Percentiles rank a stretch among this genome's conserved stretches.
phyloP scores from a whole-genome alignment of 352 stramenopile genomes.

The Pythium pectinolyticum region DNA sequence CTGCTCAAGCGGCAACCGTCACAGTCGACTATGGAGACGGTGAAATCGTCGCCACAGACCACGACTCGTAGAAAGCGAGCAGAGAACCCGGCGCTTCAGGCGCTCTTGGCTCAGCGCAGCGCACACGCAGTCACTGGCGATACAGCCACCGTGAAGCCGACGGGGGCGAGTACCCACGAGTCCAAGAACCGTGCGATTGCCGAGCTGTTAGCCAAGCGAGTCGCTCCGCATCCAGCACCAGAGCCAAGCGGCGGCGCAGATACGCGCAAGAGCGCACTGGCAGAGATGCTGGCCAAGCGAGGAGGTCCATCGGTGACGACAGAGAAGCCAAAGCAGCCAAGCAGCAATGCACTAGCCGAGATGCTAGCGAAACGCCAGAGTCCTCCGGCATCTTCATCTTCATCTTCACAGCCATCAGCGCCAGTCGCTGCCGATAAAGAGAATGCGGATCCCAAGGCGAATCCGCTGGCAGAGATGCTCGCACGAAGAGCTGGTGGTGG shows the following conservation, averaged over 20 bases:
- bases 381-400: neutral
- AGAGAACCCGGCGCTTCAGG: constrained; percentile 22
- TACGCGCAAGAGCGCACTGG: constrained; percentile 24
- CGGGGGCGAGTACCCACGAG: constrained; percentile 5
- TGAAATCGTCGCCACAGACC: neutral
- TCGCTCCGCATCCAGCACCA: constrained; percentile 3
- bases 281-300: constrained; percentile 31
- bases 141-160: neutral
- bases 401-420: neutral
- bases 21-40: neutral
- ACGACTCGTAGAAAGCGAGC: constrained; percentile 9
- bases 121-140: neutral
- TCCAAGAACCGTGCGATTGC: constrained; percentile 15
- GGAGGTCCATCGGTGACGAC: constrained; percentile 3
- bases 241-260: neutral
- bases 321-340: constrained; percentile 11
- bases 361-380: constrained; percentile 15
- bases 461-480: constrained; percentile 37
- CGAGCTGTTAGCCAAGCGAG: constrained; percentile 20
- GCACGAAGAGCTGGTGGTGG: constrained; percentile 30
- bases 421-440: constrained; percentile 8
- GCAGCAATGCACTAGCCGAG: constrained; percentile 7
- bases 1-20: constrained; percentile 21
- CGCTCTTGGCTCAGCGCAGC: constrained; percentile 19
- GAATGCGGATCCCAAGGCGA: constrained; percentile 7